phyloP scores from a whole-genome alignment of 257 asterid genomes.

The Solanum infundibuliforme region DNA sequence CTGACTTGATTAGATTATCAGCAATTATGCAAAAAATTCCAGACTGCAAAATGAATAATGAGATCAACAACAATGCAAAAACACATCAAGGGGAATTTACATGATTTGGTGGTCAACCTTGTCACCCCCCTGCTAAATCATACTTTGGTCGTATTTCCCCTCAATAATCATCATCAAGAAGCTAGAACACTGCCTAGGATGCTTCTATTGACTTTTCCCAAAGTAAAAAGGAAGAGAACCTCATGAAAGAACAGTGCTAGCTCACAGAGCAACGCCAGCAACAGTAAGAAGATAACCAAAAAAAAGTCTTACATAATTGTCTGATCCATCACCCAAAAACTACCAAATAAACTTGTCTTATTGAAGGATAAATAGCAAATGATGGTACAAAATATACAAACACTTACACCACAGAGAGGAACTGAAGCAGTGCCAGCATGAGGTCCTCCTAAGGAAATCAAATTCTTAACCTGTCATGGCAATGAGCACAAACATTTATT shows the following conservation, averaged over 20 bases:
- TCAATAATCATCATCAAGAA: neutral
- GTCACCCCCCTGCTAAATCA: neutral
- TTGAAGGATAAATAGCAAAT: neutral
- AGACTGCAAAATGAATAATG: conserved; percentile 34
- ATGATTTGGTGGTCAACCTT: neutral
- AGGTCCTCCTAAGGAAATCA: conserved; percentile 84
- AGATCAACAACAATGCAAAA: neutral
- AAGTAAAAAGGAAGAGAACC: neutral
- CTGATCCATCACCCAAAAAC: neutral
- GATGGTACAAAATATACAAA: neutral
- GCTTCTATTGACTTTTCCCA: neutral
- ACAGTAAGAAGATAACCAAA: neutral
- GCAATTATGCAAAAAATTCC: conserved; percentile 77
- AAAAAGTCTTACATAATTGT: neutral
- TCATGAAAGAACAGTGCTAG: neutral
- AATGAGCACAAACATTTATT: neutral
- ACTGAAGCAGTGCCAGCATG: conserved; percentile 99
- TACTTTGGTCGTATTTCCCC: neutral
- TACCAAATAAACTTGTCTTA: neutral
- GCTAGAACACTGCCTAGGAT: neutral
- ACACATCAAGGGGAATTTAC: neutral
- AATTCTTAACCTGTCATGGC: conserved; percentile 60
- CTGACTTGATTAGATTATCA: conserved; percentile 54
- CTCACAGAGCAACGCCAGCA: neutral
- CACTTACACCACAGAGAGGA: conserved; percentile 94